These are phyloP conservation scores for Cystobasidium slooffiae DNA, from an alignment of 1,284 basidiomycete species.

Conservation along the genomic window DNA sequence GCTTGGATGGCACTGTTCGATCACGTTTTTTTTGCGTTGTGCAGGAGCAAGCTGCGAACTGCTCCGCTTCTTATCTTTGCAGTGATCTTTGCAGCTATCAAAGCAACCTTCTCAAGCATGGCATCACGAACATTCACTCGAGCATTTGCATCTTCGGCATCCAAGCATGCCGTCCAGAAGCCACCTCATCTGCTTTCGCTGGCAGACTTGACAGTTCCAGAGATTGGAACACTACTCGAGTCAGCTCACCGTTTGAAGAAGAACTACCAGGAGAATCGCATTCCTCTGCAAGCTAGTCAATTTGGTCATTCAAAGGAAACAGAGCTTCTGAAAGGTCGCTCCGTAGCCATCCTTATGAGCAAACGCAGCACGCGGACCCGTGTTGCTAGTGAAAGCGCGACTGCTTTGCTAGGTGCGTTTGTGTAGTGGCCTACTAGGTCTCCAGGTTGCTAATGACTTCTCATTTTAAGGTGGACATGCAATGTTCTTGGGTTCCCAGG, in stretches of 20 bases:
- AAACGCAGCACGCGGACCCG: constrained; percentile 94
- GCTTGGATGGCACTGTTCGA: neutral
- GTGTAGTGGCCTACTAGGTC: neutral
- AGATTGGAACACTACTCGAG: constrained; percentile 62
- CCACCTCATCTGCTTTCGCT: constrained; percentile 78
- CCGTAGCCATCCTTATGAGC: constrained; percentile 85
- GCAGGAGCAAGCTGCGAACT: neutral
- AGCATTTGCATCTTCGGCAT: constrained; percentile 9
- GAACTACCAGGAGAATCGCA: constrained; percentile 48
- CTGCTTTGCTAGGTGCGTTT: constrained; percentile 68
- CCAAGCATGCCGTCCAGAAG: constrained; percentile 3
- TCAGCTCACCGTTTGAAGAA: constrained; percentile 56
- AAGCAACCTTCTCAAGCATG: neutral
- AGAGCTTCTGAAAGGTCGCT: constrained; percentile 73
- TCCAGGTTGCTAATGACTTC: constrained; percentile 17
- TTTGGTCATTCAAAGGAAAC: constrained; percentile 46
- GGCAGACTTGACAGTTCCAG: constrained; percentile 74
- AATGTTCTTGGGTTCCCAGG: constrained; percentile 85
- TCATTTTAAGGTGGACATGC: constrained; percentile 68
- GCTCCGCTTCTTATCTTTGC: constrained; percentile 6
- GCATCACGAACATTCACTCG: constrained; percentile 34
- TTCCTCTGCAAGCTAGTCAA: constrained; percentile 21
- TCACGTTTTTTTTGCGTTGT: constrained; percentile 15
- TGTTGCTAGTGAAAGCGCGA: constrained; percentile 81
- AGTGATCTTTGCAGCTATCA: neutral